Conservation (phyloP, 176 grass and related monocot genomes). For the Dactylis glomerata region DNA sequence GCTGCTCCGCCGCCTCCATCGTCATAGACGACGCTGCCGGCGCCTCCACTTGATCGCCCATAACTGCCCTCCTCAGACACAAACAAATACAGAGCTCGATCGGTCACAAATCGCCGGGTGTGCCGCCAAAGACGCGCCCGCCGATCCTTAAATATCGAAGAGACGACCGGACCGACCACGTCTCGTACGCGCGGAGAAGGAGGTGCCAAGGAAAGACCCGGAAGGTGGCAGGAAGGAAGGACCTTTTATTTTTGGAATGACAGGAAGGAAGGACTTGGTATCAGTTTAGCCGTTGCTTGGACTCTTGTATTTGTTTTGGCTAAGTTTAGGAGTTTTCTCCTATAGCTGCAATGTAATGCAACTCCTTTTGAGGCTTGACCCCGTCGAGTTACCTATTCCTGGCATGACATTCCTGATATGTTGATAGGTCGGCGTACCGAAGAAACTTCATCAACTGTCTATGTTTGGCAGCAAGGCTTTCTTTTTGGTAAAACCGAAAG, state of each 20-base stretch:
- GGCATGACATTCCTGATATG: neutral
- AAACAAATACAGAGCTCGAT: neutral
- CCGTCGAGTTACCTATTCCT: neutral
- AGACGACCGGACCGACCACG: neutral
- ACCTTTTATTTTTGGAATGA: neutral
- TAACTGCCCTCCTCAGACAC: neutral
- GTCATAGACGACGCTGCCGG: neutral
- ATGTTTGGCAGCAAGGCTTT: too few species aligned
- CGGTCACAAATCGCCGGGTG: neutral
- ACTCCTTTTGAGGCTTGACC: constrained; percentile 7
- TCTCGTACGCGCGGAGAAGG: neutral
- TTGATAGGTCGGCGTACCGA: neutral
- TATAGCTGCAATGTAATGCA: neutral
- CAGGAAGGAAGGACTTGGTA: constrained; percentile 20
- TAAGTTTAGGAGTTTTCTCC: constrained; percentile 8
- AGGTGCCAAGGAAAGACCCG: constrained; percentile 34
- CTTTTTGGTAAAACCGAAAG: too few species aligned
- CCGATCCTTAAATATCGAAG: constrained; percentile 34
- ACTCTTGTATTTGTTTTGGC: neutral
- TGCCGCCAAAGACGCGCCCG: neutral
- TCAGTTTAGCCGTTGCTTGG: constrained; percentile 20
- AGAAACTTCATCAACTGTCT: neutral
- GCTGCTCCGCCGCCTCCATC: constrained; percentile 59
- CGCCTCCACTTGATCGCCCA: neutral
- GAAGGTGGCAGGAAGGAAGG: constrained; percentile 46